These are phyloP conservation scores for Prillingera fragicola DNA, from an alignment of 1,284 basidiomycete species.

Conservation along the genomic window DNA sequence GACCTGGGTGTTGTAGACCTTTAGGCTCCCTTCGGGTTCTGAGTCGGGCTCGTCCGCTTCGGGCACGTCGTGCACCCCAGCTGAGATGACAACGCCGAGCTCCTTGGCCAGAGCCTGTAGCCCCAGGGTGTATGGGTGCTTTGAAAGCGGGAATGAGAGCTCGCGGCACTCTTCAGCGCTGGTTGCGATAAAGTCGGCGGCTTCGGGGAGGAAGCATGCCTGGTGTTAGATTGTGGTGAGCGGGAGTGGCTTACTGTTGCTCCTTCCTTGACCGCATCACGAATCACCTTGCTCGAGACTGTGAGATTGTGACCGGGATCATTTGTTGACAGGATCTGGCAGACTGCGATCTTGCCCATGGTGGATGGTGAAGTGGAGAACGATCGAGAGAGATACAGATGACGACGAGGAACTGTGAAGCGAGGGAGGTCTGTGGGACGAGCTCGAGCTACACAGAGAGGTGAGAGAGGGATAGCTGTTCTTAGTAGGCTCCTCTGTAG, in stretches of 20 bases:
- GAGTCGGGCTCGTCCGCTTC: slow-evolving; percentile 29
- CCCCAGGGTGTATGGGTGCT: slow-evolving; percentile 34
- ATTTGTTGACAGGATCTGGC: slow-evolving; percentile 36
- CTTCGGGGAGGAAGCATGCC: slow-evolving; percentile 51
- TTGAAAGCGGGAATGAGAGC: slow-evolving; percentile 31
- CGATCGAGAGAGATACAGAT: not conserved
- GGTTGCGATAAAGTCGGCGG: slow-evolving; percentile 52
- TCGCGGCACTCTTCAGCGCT: slow-evolving; percentile 33
- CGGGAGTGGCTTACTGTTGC: slow-evolving; percentile 37
- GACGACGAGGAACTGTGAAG: no score
- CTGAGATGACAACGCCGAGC: slow-evolving; percentile 46
- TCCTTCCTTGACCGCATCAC: slow-evolving; percentile 44
- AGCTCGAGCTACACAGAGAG: no score
- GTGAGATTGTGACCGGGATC: slow-evolving; percentile 42
- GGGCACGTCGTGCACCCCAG: slow-evolving; percentile 51
- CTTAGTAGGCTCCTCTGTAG: no score
- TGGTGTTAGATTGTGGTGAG: slow-evolving; percentile 5
- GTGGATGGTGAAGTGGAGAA: not conserved
- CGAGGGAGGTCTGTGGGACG: no score
- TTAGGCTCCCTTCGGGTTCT: slow-evolving; percentile 26
- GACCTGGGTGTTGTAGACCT: slow-evolving; percentile 52
- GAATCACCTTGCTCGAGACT: slow-evolving; percentile 43
- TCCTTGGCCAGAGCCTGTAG: slow-evolving; percentile 47
- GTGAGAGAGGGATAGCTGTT: no score
- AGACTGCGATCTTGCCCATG: slow-evolving; percentile 31